Evolutionary conservation across 257 asterid genomes (phyloP).

Genomic region (Przewalskia tangutica): DNA sequence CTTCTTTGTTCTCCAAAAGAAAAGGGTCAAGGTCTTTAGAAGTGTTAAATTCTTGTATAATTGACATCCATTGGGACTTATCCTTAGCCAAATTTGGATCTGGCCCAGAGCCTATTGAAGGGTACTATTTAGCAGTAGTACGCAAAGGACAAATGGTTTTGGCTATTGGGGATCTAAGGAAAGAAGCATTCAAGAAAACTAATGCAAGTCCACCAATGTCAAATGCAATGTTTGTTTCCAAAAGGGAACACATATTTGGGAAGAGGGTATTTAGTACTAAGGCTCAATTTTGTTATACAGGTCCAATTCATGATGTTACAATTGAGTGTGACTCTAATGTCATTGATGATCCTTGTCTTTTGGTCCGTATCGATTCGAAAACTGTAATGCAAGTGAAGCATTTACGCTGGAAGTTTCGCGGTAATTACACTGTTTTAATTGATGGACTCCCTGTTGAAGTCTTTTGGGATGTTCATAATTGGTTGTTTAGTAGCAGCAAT

Average conservation of each 20-base stretch:
- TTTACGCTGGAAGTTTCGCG: constrained; percentile 74
- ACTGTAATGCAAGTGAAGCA: constrained; percentile 69
- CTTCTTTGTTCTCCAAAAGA: constrained; percentile 73
- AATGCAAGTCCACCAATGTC: constrained; percentile 34
- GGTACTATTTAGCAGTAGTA: constrained; percentile 63
- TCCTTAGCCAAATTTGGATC: constrained; percentile 70
- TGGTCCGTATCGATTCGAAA: constrained; percentile 53
- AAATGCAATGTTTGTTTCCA: constrained; percentile 46
- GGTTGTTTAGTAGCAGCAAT: constrained; percentile 52
- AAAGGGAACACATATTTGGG: constrained; percentile 64
- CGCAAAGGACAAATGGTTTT: constrained; percentile 55
- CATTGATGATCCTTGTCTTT: constrained; percentile 45
- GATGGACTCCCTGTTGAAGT: constrained; percentile 86
- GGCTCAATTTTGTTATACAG: constrained; percentile 64
- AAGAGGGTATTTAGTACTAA: constrained; percentile 53
- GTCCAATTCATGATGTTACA: constrained; percentile 57
- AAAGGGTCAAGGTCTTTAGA: constrained; percentile 66
- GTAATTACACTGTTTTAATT: constrained; percentile 55
- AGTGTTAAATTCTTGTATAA: constrained; percentile 34
- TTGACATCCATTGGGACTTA: constrained; percentile 79
- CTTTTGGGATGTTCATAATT: constrained; percentile 83
- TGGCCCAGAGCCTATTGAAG: constrained; percentile 81
- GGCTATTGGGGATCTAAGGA: constrained; percentile 66
- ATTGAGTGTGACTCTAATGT: constrained; percentile 58
- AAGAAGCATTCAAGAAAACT: constrained; percentile 77